Evolutionary conservation across 352 stramenopile species (phyloP), one percentile per base, ranked within the genome.

Genomic region (Pythium coloratum): DNA sequence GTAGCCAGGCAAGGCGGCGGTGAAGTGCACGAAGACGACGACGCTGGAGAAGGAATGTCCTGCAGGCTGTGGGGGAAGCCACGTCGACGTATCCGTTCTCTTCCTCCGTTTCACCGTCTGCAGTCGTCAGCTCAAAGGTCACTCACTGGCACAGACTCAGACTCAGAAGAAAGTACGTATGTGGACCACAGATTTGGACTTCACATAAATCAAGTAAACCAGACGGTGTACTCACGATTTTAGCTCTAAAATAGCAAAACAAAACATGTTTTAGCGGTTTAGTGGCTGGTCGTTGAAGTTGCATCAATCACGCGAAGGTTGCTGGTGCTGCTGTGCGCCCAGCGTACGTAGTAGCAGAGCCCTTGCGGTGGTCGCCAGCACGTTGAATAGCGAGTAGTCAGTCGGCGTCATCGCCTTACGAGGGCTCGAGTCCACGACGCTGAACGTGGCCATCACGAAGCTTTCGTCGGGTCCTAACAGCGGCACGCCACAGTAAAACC

Each of bases 401-500:
- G 44, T 36, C 5, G 63, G 50, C 20, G 32, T 57, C 6, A 69
- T 26, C 2, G 55, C 34, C 10, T 33, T 13, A 9, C 63, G 55
- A 16, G 63, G 63, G 3, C 26, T 55, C 16, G 63, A 64, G 34
- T 62, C 63, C 1, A 59, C 63, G 16, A 59, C 34, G 6, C 44
- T 42, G n/a, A 69, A 69, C n/a, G 63, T 59, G 4, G 63, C 63
- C 55, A 69, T 63, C 14, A 69, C 50, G 32, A 64, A 69, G n/a
- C 42, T 64, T 13, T 64, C 55, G 63, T 69, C 63, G 0, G 63
- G 55, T 10, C 63, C 58, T 4, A 63, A 34, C 44, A 69, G 33
- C 26, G 63, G 63, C 20, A 59, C 34, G 20, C 63, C 63, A 33
- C 63, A 69, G 63, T 69, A 69, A 30, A 69, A 69, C 5, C 63